Evolutionary conservation across 768 basidiomycete genomes (phyloP), one percentile per base, ranked within the genome.

Genomic region (Nevesoporus exiguus): DNA sequence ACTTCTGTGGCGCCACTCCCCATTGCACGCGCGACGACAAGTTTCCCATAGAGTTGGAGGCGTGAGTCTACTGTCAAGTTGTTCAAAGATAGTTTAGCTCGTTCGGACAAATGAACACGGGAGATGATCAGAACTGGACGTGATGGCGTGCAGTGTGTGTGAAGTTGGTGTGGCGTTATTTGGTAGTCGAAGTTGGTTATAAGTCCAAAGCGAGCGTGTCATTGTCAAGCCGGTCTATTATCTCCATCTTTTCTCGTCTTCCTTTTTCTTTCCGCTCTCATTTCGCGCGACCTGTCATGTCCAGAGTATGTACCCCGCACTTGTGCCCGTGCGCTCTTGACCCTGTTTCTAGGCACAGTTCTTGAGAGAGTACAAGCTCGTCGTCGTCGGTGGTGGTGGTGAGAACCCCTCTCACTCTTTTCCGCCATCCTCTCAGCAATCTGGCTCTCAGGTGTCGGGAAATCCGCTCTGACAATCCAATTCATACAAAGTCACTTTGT

Each of bases 361-460:
- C 78, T 76, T 98, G 72, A 80, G 95, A 65, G 96, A 98, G 71
- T 98, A 98, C 77, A 98, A 98, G 79, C 85, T 98, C 55, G 96
- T 98, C 60, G 96, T 98, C 59, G 96, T 98, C 57, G 96, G 96
- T 46, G 96, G 96, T 68, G 96, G 95, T 82, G 95, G 94, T 89
- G 50, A 66, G 81, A 71, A 36, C 34, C 34, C n/a, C n/a, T n/a
- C 17, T 50, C 59, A 39, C 9, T 74, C 57, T 77, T 15, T 19
- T 24, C 27, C 10, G 7, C 9, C 37, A 3, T 52, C 43, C 17
- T 54, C 49, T 49, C 42, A 57, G 3, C 8, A 11, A 19, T 33
- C 14, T 13, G 22, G 46, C 22, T 4, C 41, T 22, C 36, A 74
- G 73, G 71, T 55, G 73, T 63, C 54, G 88, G 88, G 33, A 90